These are phyloP conservation scores for Pichia kluyveri DNA, from an alignment of 805 yeast species.

Conservation along the genomic window DNA sequence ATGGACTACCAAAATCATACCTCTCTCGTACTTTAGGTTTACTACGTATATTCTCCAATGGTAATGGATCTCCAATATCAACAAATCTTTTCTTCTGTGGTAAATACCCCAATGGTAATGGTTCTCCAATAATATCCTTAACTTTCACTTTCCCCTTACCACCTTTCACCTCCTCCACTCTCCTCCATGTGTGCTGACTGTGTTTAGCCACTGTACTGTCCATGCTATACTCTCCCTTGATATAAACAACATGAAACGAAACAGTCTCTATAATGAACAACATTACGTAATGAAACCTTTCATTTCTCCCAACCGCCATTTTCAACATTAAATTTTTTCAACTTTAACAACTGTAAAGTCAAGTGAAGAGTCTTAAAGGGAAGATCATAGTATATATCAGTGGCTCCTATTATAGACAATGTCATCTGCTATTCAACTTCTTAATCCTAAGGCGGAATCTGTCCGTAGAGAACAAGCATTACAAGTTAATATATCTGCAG, in stretches of 20 bases:
- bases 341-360: too few species aligned
- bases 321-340: too few species aligned
- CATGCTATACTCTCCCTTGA: neutral
- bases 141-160: neutral
- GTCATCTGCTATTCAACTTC: conserved; percentile 69
- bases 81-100: neutral
- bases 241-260: too few species aligned
- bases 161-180: neutral
- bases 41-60: neutral
- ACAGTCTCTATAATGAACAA: too few species aligned
- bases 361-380: too few species aligned
- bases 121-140: neutral
- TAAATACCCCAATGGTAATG: neutral
- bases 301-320: too few species aligned
- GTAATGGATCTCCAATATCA: conserved; percentile 4
- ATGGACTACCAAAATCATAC: conserved; percentile 5
- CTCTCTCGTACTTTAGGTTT: neutral
- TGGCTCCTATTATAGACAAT: neutral
- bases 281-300: too few species aligned
- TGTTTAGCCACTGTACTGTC: neutral
- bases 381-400: neutral
- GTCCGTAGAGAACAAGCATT: conserved; percentile 90
- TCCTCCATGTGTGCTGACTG: neutral
- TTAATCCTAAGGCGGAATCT: conserved; percentile 98
- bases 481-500: conserved; percentile 91